Evolutionary conservation across 495 filamentous ascomycete species (phyloP), one percentile per base, ranked within the genome.

Genomic region (Chaetomium tenue): DNA sequence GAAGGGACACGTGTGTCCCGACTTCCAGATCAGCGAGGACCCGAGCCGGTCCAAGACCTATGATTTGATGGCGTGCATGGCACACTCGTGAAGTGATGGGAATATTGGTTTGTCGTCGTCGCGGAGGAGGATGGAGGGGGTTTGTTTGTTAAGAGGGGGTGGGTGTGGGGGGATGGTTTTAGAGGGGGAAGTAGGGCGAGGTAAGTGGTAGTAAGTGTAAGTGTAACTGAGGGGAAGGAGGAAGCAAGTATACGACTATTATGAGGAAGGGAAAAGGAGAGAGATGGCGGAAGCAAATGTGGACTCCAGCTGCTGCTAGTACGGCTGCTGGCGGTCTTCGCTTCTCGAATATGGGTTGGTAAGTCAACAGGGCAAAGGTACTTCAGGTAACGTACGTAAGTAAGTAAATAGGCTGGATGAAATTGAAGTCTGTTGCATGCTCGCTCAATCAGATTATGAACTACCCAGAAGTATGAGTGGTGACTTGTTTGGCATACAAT

Each of bases 1-100:
- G 33, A 64, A 59, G 48, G 63, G 63, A 3, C n/a, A 33, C 13
- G 13, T 13, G 4, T 64, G 63, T 8, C 63, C 63, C 33, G 16
- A 37, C 4, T 64, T 64, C 47, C 46, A 53, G 55, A 9, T 53
- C 16, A 23, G 9, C 18, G 47, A 64, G 56, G 56, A 64, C 48
- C 3, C 3, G 16, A 28, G 18, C 30, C 2, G 8, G 33, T 52
- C 46, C 0, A 11, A 18, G 11, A 42, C 33, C 9, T 26, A 9
- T 22, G 23, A 28, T 1, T 11, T 52, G 23, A 39, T 57, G 23
- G n/a, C 30, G n/a, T 64, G 63, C 26, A 28, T 59, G 47, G 15
- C n/a, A 7, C 47, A 59, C 20, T 44, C 22, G 9, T 42, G 23
- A 44, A n/a, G n/a, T n/a, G n/a, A n/a, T n/a, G n/a, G n/a, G n/a